A percentile compares a stretch with the other conserved stretches of the same genome.
phyloP scores from a whole-genome alignment of 306 rosid species.

The Rosa rugosa region DNA sequence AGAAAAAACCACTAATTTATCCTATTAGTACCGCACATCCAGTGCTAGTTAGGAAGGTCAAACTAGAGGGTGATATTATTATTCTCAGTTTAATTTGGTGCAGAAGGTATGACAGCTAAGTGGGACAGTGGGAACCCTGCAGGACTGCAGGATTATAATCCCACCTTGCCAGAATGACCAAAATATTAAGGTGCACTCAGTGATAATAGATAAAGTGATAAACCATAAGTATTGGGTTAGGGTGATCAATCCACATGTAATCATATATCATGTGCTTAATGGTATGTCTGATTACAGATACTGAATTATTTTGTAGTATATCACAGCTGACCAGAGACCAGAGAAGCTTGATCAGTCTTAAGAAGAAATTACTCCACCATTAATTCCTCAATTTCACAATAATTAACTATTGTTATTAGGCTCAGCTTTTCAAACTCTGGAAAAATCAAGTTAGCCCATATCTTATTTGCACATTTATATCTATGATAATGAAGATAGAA shows the following conservation, averaged over 20 bases:
- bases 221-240: not conserved
- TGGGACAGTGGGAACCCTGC: not conserved
- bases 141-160: not conserved
- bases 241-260: not conserved
- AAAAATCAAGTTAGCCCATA: not conserved
- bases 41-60: slow-evolving; percentile 6
- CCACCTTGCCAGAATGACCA: not conserved
- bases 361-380: not conserved
- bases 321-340: not conserved
- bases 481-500: not conserved
- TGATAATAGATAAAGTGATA: not conserved
- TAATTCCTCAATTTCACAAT: not conserved
- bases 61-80: not conserved
- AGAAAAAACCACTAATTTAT: not conserved
- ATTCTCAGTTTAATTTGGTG: not conserved
- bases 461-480: not conserved
- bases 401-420: not conserved
- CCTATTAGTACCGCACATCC: not conserved
- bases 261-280: not conserved
- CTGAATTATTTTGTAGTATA: not conserved
- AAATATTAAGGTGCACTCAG: not conserved
- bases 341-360: not conserved
- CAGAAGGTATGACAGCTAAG: not conserved
- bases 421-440: not conserved
- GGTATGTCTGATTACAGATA: not conserved